Evolutionary conservation across 192 early-diverging fungal genomes (phyloP), one percentile per base, ranked within the genome.

Genomic region (Haplosporangium gracile): DNA sequence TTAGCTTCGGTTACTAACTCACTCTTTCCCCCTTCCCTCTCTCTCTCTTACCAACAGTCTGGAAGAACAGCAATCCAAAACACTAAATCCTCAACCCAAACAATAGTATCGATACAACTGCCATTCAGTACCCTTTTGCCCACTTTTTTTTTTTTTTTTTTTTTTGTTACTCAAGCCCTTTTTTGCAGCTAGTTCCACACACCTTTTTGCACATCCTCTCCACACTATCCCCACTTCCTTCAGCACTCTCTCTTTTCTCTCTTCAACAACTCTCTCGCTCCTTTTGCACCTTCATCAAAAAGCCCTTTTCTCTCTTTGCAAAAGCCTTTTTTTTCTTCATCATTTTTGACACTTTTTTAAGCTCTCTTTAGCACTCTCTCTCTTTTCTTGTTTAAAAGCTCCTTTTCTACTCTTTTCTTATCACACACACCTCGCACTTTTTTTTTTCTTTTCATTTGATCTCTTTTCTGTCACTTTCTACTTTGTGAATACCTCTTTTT

Each of bases 21-120:
- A 10, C 60, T 42, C 36, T 43, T 40, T 70, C 47, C 40, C 51
- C 68, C 55, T 53, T 63, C 68, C 55, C 43, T 63, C 24, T 32
- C 18, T 68, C 51, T 72, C 82, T 78, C 83, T 68, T 85, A 76
- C 82, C 68, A 49, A 47, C 82, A 75, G 89, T 89, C 49, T 89
- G 90, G 75, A 76, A 88, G 60, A 79, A 90, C 43, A 83, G 88
- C 43, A 83, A 91, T 38, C 87, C 75, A 55, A 77, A 43, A 38
- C 76, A 80, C 57, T 68, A 79, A 53, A 47, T 38, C 82, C 26
- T 69, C 51, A 49, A 29, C 47, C 75, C 43, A 55, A 40, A 68
- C 55, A 86, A 89, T 49, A 51, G 89, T 86, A 85, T 70, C 74
- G 29, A 65, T 75, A 68, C 11, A 40, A 45, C 34, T 29, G n/a